phyloP scores from a whole-genome alignment of 495 filamentous ascomycete genomes.

The Elasticomyces elasticus region DNA sequence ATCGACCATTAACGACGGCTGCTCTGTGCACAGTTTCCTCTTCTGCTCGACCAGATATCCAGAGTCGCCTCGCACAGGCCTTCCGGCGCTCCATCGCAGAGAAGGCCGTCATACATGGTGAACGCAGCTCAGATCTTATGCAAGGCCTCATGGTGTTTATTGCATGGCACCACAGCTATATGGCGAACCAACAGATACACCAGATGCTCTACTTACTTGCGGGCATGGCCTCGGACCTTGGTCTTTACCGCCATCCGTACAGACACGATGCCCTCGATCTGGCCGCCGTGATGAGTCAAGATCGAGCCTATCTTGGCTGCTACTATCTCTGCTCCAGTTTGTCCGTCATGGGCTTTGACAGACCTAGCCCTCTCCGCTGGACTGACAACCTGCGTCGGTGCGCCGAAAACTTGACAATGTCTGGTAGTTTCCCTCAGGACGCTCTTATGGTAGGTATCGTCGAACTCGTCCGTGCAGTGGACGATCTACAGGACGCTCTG shows the following conservation, averaged over 20 bases:
- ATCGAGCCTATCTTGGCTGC: slow-evolving; percentile 9
- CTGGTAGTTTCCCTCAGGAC: neutral
- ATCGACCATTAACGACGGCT: slow-evolving; percentile 2
- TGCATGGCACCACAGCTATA: slow-evolving; percentile 11
- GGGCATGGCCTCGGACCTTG: slow-evolving; percentile 14
- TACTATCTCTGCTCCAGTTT: slow-evolving; percentile 12
- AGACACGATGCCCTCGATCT: neutral
- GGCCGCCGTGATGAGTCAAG: neutral
- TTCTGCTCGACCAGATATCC: neutral
- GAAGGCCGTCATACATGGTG: slow-evolving; percentile 3
- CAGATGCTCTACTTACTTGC: slow-evolving; percentile 3
- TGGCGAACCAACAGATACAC: slow-evolving; percentile 9
- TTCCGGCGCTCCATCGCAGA: slow-evolving; percentile 1
- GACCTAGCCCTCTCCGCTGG: slow-evolving; percentile 12
- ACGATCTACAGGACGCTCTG: slow-evolving; percentile 7
- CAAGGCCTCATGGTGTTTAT: slow-evolving; percentile 3
- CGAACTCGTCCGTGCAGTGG: neutral
- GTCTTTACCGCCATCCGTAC: slow-evolving; percentile 1
- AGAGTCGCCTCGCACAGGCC: neutral
- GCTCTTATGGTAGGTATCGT: neutral
- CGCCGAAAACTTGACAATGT: neutral
- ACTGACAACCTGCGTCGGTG: slow-evolving; percentile 4
- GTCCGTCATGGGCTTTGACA: slow-evolving; percentile 5
- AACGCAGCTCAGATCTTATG: slow-evolving; percentile 4
- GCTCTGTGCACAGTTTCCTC: slow-evolving; percentile 5